These are phyloP conservation scores for Stachybotrys echinatus DNA, from an alignment of 2,329 filamentous ascomycete species.

Conservation along the genomic window DNA sequence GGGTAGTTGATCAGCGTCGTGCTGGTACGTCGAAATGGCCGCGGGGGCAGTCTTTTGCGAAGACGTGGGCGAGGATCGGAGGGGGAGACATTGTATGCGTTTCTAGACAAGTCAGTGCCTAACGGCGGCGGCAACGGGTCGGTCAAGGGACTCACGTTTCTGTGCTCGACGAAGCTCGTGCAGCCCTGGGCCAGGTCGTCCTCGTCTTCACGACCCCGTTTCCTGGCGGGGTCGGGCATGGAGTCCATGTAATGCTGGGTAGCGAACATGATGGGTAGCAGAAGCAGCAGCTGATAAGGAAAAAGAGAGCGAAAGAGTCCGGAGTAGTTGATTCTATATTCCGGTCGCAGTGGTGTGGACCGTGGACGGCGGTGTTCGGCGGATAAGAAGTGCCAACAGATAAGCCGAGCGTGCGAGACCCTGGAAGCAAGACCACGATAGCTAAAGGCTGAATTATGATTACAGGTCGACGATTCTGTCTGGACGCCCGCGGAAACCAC, in stretches of 20 bases:
- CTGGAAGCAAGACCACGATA: no score
- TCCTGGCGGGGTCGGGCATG: constrained; percentile 31
- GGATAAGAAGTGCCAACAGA: no score
- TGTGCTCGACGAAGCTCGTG: constrained; percentile 43
- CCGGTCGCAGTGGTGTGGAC: no score
- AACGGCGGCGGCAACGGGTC: neutral
- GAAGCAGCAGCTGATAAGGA: neutral
- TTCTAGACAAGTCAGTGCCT: constrained; percentile 34
- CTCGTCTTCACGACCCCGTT: constrained; percentile 42
- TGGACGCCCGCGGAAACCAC: no score
- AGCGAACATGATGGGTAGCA: constrained; percentile 28
- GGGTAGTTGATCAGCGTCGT: constrained; percentile 26
- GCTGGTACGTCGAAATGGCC: constrained; percentile 32
- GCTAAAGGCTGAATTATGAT: no score
- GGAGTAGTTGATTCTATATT: no score
- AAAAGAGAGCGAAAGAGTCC: neutral
- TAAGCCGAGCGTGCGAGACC: no score
- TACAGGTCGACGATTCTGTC: no score
- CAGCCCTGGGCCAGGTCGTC: constrained; percentile 29
- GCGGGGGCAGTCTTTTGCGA: constrained; percentile 21
- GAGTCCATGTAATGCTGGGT: constrained; percentile 24
- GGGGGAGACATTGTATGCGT: constrained; percentile 47
- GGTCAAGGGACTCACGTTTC: constrained; percentile 34
- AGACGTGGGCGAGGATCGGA: constrained; percentile 38
- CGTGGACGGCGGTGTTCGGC: neutral